Percentiles rank a stretch among this genome's conserved stretches.
Conservation (phyloP, 2,329 filamentous ascomycete genomes). For the Aspergillus novoparasiticus region DNA sequence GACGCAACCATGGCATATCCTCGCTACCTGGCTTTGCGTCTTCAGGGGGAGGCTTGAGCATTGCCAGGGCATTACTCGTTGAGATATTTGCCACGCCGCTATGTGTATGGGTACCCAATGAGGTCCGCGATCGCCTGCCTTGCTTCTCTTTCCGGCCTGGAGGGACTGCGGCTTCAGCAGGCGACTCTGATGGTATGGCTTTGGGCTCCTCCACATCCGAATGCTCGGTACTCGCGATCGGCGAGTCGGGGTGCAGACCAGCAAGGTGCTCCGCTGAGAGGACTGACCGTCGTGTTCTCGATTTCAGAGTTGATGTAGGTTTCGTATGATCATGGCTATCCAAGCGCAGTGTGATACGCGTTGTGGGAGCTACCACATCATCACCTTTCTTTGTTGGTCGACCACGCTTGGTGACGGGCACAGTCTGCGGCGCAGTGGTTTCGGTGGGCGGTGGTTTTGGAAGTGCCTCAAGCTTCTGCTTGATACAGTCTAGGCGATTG, state of each 20-base stretch:
- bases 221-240: conserved; percentile 50
- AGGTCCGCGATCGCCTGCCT: conserved; percentile 27
- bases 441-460: conserved; percentile 63
- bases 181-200: conserved; percentile 23
- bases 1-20: conserved; percentile 63
- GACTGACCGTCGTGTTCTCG: conserved; percentile 39
- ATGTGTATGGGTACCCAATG: conserved; percentile 9
- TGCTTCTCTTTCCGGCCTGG: conserved; percentile 48
- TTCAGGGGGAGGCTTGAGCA: conserved; percentile 60
- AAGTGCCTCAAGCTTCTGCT: conserved; percentile 62
- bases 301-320: conserved; percentile 33
- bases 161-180: conserved; percentile 18
- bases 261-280: conserved; percentile 40
- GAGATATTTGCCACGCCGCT: conserved; percentile 52
- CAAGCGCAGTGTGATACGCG: conserved; percentile 47
- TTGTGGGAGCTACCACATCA: conserved; percentile 31
- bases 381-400: conserved; percentile 43
- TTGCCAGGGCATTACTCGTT: conserved; percentile 62
- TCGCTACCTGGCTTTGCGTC: conserved; percentile 63
- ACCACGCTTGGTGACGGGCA: conserved; percentile 38
- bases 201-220: conserved; percentile 45
- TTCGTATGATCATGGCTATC: conserved; percentile 29
- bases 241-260: conserved; percentile 46
- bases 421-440: conserved; percentile 53
- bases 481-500: conserved; percentile 61